Evolutionary conservation across 2,329 filamentous ascomycete species (phyloP).

Genomic region (Penicillium sp.): DNA sequence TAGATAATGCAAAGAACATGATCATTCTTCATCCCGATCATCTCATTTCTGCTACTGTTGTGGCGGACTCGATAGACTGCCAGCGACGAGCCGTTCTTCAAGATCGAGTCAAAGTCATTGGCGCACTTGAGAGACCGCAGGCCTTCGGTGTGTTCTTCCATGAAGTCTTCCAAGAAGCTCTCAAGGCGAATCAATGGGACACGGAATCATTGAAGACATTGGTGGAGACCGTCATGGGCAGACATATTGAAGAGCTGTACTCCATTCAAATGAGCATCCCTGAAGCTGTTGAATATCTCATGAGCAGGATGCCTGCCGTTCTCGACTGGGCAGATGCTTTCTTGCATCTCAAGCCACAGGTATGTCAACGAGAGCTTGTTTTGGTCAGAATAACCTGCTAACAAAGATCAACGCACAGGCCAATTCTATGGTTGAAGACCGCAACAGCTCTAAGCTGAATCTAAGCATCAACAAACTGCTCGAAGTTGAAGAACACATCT

Average conservation of each 20-base stretch:
- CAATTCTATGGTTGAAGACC: constrained; percentile 73
- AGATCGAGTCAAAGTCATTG: constrained; percentile 89
- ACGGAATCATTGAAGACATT: constrained; percentile 62
- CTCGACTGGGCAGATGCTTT: constrained; percentile 82
- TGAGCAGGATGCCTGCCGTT: constrained; percentile 78
- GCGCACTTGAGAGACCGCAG: constrained; percentile 73
- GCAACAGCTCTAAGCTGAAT: constrained; percentile 70
- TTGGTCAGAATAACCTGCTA: constrained; percentile 25
- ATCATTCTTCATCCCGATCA: constrained; percentile 93
- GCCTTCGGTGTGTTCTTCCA: constrained; percentile 93
- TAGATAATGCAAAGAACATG: constrained; percentile 82
- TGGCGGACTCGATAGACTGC: constrained; percentile 95
- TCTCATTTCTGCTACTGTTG: constrained; percentile 88
- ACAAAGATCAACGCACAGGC: constrained; percentile 41
- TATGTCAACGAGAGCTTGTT: constrained; percentile 39
- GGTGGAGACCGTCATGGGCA: constrained; percentile 68
- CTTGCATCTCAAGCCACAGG: constrained; percentile 67
- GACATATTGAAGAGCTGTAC: constrained; percentile 85
- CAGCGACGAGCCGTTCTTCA: constrained; percentile 88
- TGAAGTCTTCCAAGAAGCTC: constrained; percentile 88
- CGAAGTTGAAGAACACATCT: constrained; percentile 95
- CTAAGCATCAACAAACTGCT: constrained; percentile 92
- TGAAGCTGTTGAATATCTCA: constrained; percentile 74
- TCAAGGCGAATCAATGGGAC: constrained; percentile 81
- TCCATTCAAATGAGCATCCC: constrained; percentile 73